Evolutionary conservation across 2,329 filamentous ascomycete genomes (phyloP), one percentile per base, ranked within the genome.

Genomic region (Monilinia fructigena): DNA sequence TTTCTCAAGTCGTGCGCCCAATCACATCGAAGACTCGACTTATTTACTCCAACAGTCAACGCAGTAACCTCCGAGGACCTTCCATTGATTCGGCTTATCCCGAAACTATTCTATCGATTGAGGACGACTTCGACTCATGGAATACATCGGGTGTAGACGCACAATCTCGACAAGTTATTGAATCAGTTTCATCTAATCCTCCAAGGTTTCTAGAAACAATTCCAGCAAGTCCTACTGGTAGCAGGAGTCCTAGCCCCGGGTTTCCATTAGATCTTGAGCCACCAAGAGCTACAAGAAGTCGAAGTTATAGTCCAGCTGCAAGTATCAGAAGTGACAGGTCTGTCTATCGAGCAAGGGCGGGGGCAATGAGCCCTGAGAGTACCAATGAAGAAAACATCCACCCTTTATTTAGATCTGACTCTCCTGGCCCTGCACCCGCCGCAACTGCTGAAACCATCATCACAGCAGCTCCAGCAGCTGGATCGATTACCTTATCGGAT

Each of bases 51-150:
- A 79, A 81, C 63, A 79, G 77, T 65, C 48, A 63, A 40, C 53
- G 53, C 18, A 65, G 28, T 63, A 73, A 74, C 28, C 78, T 78
- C 31, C 79, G 83, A 28, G 66, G 80, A 3, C 71, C 77, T 8
- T 87, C 86, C 0, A 74, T 83, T 12, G 82, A 85, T 7, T 83
- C 83, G 0, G 76, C 73, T 16, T 67, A 70, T 52, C 70, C 68
- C 26, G 72, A 72, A 47, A 70, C 67, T 28, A 68, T 55, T 31
- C 50, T 68, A 31, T 75, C 18, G 20, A 66, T 69, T 38, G 83
- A 85, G n/a, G 87, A 90, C 68, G 85, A 85, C 1, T 92, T 92
- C 72, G 89, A 92, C 72, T 87, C 84, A 2, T 92, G 90, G 90
- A 89, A 92, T 73, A 91, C 88, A 0, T 90, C 88, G 0, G 81